Percentiles rank a stretch among this genome's conserved stretches.
Evolutionary conservation across 768 basidiomycete genomes (phyloP).

Genomic region (Tremella mesenterica): DNA sequence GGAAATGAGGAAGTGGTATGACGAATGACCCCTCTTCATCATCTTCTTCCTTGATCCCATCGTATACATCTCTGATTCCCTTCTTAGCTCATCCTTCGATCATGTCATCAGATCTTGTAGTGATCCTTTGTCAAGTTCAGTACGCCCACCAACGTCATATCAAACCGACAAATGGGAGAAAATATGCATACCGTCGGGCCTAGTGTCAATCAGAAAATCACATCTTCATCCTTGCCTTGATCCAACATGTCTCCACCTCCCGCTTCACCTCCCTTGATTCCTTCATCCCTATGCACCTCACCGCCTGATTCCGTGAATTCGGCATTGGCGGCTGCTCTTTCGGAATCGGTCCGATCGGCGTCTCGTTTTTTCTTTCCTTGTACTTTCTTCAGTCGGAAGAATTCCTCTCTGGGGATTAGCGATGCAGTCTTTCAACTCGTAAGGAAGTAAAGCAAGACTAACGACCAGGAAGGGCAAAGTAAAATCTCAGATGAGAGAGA

Average conservation of each 20-base stretch:
- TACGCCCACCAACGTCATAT: too few species aligned
- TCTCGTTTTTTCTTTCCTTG: slow-evolving; percentile 94
- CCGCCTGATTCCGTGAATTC: slow-evolving; percentile 33
- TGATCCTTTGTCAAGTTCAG: too few species aligned
- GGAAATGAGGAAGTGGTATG: too few species aligned
- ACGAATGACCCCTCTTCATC: too few species aligned
- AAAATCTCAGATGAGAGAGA: neutral
- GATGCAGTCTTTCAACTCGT: too few species aligned
- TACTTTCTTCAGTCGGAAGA: slow-evolving; percentile 80
- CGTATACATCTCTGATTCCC: too few species aligned
- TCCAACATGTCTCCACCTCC: slow-evolving; percentile 57
- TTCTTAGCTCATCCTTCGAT: too few species aligned
- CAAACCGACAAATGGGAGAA: neutral
- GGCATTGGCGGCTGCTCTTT: slow-evolving; percentile 19
- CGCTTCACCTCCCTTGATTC: slow-evolving; percentile 44
- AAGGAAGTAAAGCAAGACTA: too few species aligned
- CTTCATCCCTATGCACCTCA: slow-evolving; percentile 39
- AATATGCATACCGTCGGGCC: neutral
- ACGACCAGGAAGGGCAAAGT: too few species aligned
- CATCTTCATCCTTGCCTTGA: slow-evolving; percentile 73
- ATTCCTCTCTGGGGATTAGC: slow-evolving; percentile 42
- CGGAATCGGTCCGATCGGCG: slow-evolving; percentile 45
- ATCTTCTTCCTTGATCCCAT: too few species aligned
- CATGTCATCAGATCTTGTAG: too few species aligned
- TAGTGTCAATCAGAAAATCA: slow-evolving; percentile 90